Evolutionary conservation across 169 alveolate genomes (phyloP).

Genomic region (Cryptosporidium felis): DNA sequence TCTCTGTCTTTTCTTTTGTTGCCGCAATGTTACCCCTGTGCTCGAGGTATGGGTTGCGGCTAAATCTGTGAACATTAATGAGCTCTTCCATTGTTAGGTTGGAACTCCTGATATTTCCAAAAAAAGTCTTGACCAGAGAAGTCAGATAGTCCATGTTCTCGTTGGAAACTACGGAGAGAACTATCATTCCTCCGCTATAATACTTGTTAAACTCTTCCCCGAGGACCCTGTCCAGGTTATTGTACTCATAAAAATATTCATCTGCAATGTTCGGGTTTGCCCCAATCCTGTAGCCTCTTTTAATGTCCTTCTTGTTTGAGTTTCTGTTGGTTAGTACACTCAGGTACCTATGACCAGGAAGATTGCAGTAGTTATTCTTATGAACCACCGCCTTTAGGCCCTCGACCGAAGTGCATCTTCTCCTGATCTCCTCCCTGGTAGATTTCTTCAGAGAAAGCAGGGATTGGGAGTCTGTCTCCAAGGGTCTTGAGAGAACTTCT

Average conservation of each 20-base stretch:
- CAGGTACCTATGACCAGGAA: neutral
- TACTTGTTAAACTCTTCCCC: conserved; percentile 24
- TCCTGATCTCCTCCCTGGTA: conserved; percentile 24
- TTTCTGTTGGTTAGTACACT: neutral
- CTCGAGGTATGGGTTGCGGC: conserved; percentile 12
- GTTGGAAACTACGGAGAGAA: conserved; percentile 17
- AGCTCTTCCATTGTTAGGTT: neutral
- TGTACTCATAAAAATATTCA: neutral
- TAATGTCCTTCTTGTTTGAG: neutral
- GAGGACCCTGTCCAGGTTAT: neutral
- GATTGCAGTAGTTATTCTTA: neutral
- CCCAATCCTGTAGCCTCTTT: conserved; percentile 17
- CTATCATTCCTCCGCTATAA: conserved; percentile 11
- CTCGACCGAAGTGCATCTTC: neutral
- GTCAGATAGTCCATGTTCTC: neutral
- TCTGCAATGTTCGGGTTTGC: neutral
- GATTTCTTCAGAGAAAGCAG: neutral
- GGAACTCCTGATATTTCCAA: conserved; percentile 1
- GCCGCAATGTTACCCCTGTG: neutral
- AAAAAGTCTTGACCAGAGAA: neutral
- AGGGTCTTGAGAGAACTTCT: neutral
- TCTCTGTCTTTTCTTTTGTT: neutral
- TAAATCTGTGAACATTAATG: neutral
- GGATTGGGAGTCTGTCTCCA: neutral
- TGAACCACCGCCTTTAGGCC: neutral